Base-by-base conservation (phyloP, 2,329 filamentous ascomycete genomes). In the Aureobasidium mangrovei region DNA sequence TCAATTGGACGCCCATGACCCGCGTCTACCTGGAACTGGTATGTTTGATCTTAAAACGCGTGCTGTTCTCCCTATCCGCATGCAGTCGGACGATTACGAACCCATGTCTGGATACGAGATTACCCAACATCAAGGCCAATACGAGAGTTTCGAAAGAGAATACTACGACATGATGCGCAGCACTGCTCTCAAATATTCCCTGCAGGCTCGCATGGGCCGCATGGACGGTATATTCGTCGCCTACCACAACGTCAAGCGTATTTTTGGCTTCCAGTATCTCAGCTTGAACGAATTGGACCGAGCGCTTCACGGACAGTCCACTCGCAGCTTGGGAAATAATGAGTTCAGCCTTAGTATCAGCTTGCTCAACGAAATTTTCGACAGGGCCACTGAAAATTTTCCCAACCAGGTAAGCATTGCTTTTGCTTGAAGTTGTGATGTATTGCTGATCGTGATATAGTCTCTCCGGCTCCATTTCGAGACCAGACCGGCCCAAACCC, bases 181-280 rank as follows among this genome's bases (percentile, higher is more conserved):
- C 1, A 93, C 91, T 0, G 91, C 98, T 72, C 75, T 98, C 54
- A 98, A 98, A 66, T 98, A 98, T 69, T 95, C 91, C 7, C 76
- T 98, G 31, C 93, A 98, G 70, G 94, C 91, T 29, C 87, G 93
- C 42, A 94, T 98, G 82, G 93, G 94, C 18, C 84, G 91, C 47
- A 98, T 98, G 94, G 91, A 98, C 66, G 93, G 93, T 53, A 96
- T 97, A 47, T 98, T 97, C 65, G 87, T 97, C 26, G 93, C 93
- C 2, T 98, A 84, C 67, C 93, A 98, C 74, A 98, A 98, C 67
- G 88, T 90, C 2, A 79, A 91, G 69, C 86, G 91, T 54, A 95
- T 98, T 47, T 98, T 98, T 66, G 93, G 93, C 4, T 98, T 98
- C 69, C 93, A 98, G 69, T 98, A 98, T 67, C 79, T 98, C 57